Base-by-base conservation (phyloP, 139 green algal species). In the Haematococcus sp. region DNA sequence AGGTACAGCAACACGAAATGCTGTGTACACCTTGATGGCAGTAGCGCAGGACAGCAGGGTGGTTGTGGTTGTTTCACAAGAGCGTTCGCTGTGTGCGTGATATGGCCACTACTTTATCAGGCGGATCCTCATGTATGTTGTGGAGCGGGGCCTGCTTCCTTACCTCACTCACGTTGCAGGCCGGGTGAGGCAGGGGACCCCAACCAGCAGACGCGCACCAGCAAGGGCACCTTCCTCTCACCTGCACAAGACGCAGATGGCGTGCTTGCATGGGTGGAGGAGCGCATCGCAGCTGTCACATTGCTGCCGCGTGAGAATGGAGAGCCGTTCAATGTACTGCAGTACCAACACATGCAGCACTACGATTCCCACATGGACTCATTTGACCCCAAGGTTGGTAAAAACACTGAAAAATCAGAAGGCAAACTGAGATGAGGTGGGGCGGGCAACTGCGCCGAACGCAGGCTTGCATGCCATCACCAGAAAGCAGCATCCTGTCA, bases 281-380 rank as follows among this genome's bases (percentile, higher is more conserved):
- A 82, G 44, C 74, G 77, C 51, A 88, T 88, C 35, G 82, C 85
- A 3, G 75, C 71, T 23, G 61, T 59, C 44, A 83, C 79, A 1
- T 19, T 77, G 4, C 28, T 88, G 28, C 81, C 84, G 3, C 46
- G 35, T 40, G 54, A 33, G 17, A 68, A 86, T 31, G 80, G 80
- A 9, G 81, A 89, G 64, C 43, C 72, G 20, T 83, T 76, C 55
- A 79, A 79, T 27, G 58, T 68, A 15, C 73, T 79, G 65, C 35
- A 46, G n/a, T 81, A 76, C 61, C 35, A 52, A 35, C 35, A 54
- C 11, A 65, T 34, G 61, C 83, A 89, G 78, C 83, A 88, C 69
- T 91, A 91, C 71, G 78, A 89, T 44, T 81, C 65, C 7, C 86
- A 91, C 81, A 77, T 79, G 54, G 84, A 89, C 61, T 72, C 64